Evolutionary conservation across 1,284 basidiomycete genomes (phyloP), one percentile per base, ranked within the genome.

Genomic region (Pseudozyma flocculosa): DNA sequence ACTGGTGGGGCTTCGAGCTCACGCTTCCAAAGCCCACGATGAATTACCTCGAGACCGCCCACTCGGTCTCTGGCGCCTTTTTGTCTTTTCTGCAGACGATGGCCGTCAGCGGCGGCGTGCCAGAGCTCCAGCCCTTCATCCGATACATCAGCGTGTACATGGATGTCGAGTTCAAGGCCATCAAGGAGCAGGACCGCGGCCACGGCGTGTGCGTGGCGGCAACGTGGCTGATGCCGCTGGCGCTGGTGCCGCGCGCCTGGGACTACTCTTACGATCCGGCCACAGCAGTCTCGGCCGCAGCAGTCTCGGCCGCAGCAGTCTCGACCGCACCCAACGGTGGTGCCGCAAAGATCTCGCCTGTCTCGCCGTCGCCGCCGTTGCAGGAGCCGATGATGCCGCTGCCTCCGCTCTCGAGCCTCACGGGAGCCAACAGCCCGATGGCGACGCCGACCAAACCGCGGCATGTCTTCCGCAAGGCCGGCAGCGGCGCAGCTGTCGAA

Each of bases 1-100:
- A 70, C 47, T 74, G 72, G 72, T 74, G 70, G 70, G 72, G 72
- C n/a, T 74, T 71, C 19, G 72, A 74, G 48, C 51, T 74, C 37
- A 73, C 70, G 21, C 60, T 74, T 1, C 72, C 72, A 14, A 50
- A 61, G 19, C 52, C 68, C 2, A 66, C 65, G 3, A 68, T 74
- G 66, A 39, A 46, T 13, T 70, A 72, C 43, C 65, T 74, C n/a
- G 41, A 40, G 7, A 74, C 72, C 1, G 72, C 72, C 19, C 70
- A 73, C 32, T 66, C 61, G 14, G 50, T 74, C 9, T 68, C 65
- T 5, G 70, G 68, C 1, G 64, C 70, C 0, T 71, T 74, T 45
- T 41, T 74, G 23, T 57, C 50, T 0, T 72, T 74, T 45, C 44
- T 74, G 3, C 62, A 65, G 45, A 72, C 70, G 24, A 74, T 74